A percentile compares a stretch with the other conserved stretches of the same genome.
These are phyloP conservation scores for Fusarium sp. DNA, from an alignment of 2,329 filamentous ascomycete genomes.

Conservation along the genomic window DNA sequence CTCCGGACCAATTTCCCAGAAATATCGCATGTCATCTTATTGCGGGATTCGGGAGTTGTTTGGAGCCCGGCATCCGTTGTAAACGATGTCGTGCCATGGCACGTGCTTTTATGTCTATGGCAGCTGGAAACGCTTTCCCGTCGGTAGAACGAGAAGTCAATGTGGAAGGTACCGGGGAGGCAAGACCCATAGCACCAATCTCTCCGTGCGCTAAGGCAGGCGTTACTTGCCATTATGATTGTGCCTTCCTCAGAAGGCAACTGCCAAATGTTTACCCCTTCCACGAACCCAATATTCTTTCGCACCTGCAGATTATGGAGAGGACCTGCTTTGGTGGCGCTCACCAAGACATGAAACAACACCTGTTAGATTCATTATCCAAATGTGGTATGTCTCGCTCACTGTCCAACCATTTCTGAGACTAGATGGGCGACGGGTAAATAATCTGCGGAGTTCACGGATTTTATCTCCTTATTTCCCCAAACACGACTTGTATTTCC, in stretches of 20 bases:
- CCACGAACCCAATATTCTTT: background rate
- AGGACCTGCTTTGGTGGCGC: slow-evolving; percentile 30
- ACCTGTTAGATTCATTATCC: background rate
- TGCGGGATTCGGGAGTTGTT: background rate
- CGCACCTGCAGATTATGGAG: slow-evolving; percentile 8
- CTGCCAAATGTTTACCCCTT: background rate
- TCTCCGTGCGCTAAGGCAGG: too few relatives aligned
- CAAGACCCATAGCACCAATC: background rate
- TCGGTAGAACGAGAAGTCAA: slow-evolving; percentile 10
- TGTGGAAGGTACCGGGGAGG: slow-evolving; percentile 15
- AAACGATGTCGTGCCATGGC: slow-evolving; percentile 6
- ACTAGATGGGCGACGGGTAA: background rate
- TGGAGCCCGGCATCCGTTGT: background rate
- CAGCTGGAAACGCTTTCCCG: slow-evolving; percentile 4
- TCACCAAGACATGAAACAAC: slow-evolving; percentile 20
- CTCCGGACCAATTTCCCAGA: slow-evolving; percentile 7
- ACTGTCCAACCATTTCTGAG: slow-evolving; percentile 20
- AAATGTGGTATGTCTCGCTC: background rate
- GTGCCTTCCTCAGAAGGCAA: slow-evolving; percentile 25
- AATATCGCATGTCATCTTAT: background rate
- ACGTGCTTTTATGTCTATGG: slow-evolving; percentile 9
- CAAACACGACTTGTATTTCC: slow-evolving; percentile 22
- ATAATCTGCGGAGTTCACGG: slow-evolving; percentile 8
- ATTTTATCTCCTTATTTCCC: slow-evolving; percentile 12
- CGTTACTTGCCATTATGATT: too few relatives aligned